These are phyloP conservation scores for Thalassiosira mediterranea DNA, from an alignment of 352 stramenopile genomes.

Conservation along the genomic window DNA sequence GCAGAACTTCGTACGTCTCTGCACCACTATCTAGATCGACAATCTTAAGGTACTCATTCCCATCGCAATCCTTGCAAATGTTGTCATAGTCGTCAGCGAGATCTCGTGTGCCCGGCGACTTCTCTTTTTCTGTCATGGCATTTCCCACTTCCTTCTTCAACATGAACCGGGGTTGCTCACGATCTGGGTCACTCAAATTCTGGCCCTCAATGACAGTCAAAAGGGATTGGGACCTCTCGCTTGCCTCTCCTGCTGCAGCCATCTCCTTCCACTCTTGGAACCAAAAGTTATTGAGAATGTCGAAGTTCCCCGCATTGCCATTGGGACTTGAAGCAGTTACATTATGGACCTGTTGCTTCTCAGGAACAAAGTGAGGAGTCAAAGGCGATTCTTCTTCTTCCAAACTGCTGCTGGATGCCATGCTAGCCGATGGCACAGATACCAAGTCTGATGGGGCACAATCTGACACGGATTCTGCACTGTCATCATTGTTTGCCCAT, in stretches of 20 bases:
- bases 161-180: constrained; percentile 16
- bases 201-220: constrained; percentile 2
- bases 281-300: constrained; percentile 34
- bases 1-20: constrained; percentile 22
- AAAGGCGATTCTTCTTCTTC: not conserved
- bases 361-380: not conserved
- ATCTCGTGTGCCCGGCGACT: constrained; percentile 6
- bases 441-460: not conserved
- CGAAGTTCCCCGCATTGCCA: constrained; percentile 5
- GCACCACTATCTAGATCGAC: constrained; percentile 22
- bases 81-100: constrained; percentile 14
- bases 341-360: not conserved
- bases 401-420: not conserved
- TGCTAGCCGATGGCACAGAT: not conserved
- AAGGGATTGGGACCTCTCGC: not conserved
- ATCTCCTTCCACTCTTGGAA: constrained; percentile 16
- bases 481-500: not conserved
- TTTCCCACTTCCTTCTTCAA: constrained; percentile 26
- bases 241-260: not conserved
- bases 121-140: constrained; percentile 23
- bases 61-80: constrained; percentile 29
- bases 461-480: not conserved
- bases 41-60: constrained; percentile 37
- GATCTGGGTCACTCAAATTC: constrained; percentile 4
- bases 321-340: not conserved